Evolutionary conservation across 2,329 filamentous ascomycete genomes (phyloP), one percentile per base, ranked within the genome.

Genomic region (Monilinia polystroma): DNA sequence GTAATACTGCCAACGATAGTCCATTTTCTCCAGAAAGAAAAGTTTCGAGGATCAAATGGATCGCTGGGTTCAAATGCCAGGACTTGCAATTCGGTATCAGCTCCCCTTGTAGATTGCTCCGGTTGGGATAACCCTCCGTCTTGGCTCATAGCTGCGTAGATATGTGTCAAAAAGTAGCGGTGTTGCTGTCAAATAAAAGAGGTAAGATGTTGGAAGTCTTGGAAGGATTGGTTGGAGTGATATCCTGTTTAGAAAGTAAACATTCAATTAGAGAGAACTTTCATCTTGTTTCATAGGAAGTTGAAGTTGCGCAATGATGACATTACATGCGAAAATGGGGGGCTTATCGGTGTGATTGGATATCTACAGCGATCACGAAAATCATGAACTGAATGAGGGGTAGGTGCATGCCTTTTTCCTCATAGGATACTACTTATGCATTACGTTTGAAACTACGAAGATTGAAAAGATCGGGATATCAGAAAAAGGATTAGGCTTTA

Each of bases 11-110:
- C 66, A 2, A 78, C 73, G 18, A 76, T 75, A 4, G 73, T 68
- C 76, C 76, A 77, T 70, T 78, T 78, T 45, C 72, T 70, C 73
- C 75, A 77, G n/a, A 68, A 51, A 3, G 75, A 69, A 75, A 76
- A 78, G 58, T 77, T 76, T 4, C 75, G 71, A 1, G 76, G 77
- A 43, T 77, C 76, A 18, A 45, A 52, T 6, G 67, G 65, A 16
- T 71, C 69, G 11, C 38, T 47, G 11, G 66, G 63, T 12, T 51
- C 29, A 47, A 67, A 67, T 14, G 23, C 62, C 8, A 62, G 12
- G 38, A 62, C 23, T 66, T 66, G 26, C 23, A 53, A 35, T 57
- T 47, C 52, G n/a, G 52, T 45, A 26, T 45, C n/a, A n/a, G 20
- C 20, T 38, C 29, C 23, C 4, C 12, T 62, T 2, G 58, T 51